Percentiles rank a stretch among this genome's conserved stretches.
These are phyloP conservation scores for Aegilops speltoides DNA, from an alignment of 176 grass and related monocot genomes.

Conservation along the genomic window DNA sequence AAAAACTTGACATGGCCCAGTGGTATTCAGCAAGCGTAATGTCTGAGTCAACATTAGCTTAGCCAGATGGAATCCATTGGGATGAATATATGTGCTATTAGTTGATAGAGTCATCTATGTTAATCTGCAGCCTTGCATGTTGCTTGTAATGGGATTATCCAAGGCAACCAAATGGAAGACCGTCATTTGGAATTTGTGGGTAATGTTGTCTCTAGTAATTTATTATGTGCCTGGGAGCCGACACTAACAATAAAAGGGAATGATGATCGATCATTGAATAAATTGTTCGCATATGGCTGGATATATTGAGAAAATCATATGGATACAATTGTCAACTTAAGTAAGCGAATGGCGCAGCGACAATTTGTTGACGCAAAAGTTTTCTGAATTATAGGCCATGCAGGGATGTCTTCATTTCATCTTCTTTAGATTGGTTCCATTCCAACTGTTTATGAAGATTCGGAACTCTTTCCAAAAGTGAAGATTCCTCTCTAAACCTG, in stretches of 20 bases:
- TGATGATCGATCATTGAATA: conserved; percentile 15
- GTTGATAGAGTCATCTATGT: background rate
- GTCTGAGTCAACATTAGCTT: background rate
- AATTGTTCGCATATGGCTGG: background rate
- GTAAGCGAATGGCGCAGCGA: background rate
- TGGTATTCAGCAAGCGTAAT: conserved; percentile 64
- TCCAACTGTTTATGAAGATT: background rate
- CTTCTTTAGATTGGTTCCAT: too few species aligned
- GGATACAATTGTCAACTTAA: background rate
- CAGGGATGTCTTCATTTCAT: too few species aligned
- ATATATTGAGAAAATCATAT: background rate
- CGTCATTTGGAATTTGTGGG: background rate
- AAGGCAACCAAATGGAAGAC: background rate
- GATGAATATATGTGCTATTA: background rate
- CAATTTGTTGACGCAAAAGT: background rate
- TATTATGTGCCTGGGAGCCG: background rate
- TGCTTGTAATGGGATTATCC: background rate
- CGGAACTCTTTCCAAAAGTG: background rate
- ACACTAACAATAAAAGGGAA: conserved; percentile 7
- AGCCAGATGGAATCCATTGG: background rate
- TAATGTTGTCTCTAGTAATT: background rate
- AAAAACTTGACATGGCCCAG: conserved; percentile 91
- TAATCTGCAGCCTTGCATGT: background rate
- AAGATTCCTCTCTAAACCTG: background rate
- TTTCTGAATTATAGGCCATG: too few species aligned